Percentiles rank a stretch among this genome's conserved stretches.
phyloP scores from a whole-genome alignment of 2,329 filamentous ascomycete genomes.

The Calonectria ilicicola region DNA sequence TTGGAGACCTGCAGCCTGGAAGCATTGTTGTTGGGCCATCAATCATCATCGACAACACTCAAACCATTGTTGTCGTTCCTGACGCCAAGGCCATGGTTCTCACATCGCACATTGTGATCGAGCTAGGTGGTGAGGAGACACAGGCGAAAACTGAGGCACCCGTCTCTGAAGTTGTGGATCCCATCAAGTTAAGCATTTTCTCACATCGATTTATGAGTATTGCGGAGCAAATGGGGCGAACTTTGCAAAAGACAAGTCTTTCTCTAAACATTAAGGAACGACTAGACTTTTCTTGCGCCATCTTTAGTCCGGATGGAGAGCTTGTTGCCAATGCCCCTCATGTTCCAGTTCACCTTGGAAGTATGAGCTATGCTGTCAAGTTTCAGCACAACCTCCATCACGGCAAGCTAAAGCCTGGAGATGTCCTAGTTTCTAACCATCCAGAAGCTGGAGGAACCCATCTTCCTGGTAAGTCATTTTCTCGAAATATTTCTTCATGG shows the following conservation, averaged over 20 bases:
- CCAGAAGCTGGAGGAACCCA: conserved; percentile 44
- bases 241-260: conserved; percentile 80
- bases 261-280: conserved; percentile 83
- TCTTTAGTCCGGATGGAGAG: conserved; percentile 79
- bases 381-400: conserved; percentile 77
- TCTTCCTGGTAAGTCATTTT: conserved; percentile 14
- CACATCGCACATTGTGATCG: conserved; percentile 42
- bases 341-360: conserved; percentile 81
- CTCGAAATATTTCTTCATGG: too few relatives aligned
- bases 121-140: background rate
- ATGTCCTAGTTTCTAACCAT: conserved; percentile 76
- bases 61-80: conserved; percentile 44
- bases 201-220: conserved; percentile 85
- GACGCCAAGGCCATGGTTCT: conserved; percentile 43
- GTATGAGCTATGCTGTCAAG: conserved; percentile 80
- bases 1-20: conserved; percentile 8
- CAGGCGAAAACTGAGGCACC: background rate
- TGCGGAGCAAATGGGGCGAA: conserved; percentile 83
- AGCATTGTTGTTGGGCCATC: conserved; percentile 43
- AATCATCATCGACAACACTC: conserved; percentile 45
- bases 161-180: conserved; percentile 63
- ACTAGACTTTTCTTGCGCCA: conserved; percentile 82
- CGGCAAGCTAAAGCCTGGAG: conserved; percentile 74
- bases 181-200: conserved; percentile 79
- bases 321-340: conserved; percentile 82